A percentile compares a stretch with the other conserved stretches of the same genome.
Conservation (phyloP, 1,284 basidiomycete genomes). For the Wallemia hederae region DNA sequence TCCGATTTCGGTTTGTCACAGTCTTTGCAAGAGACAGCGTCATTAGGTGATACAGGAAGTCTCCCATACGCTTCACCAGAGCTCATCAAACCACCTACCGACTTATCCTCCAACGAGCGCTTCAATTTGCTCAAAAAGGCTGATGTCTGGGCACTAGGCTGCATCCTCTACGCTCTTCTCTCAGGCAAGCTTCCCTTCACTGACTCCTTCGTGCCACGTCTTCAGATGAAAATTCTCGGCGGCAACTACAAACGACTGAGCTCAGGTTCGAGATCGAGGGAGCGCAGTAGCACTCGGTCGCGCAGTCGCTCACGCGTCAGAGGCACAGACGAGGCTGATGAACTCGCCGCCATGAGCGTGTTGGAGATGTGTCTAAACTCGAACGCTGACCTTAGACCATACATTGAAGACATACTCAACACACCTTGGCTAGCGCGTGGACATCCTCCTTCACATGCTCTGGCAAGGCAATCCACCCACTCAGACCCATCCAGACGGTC, state of each 20-base stretch:
- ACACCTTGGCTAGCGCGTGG: background rate
- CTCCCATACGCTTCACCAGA: background rate
- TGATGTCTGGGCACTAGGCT: conserved; percentile 77
- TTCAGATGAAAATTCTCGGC: conserved; percentile 66
- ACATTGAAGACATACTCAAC: background rate
- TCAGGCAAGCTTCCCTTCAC: conserved; percentile 50
- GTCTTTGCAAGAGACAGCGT: background rate
- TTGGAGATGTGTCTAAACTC: background rate
- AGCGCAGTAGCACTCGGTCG: background rate
- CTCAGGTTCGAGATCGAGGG: background rate
- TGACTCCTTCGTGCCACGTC: conserved; percentile 60
- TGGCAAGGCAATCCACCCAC: background rate
- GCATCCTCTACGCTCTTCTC: conserved; percentile 54
- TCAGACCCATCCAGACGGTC: too few species aligned
- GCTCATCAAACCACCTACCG: background rate
- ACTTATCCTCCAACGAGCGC: background rate
- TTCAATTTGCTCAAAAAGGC: background rate
- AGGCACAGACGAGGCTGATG: background rate
- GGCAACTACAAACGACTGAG: conserved; percentile 23
- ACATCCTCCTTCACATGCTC: background rate
- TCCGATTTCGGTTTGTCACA: conserved; percentile 74
- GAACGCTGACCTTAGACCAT: background rate
- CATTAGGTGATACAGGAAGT: background rate
- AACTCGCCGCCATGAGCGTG: background rate
- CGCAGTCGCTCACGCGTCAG: background rate